Base-by-base conservation (phyloP, 2,329 filamentous ascomycete species). In the Cladosporium phlei region DNA sequence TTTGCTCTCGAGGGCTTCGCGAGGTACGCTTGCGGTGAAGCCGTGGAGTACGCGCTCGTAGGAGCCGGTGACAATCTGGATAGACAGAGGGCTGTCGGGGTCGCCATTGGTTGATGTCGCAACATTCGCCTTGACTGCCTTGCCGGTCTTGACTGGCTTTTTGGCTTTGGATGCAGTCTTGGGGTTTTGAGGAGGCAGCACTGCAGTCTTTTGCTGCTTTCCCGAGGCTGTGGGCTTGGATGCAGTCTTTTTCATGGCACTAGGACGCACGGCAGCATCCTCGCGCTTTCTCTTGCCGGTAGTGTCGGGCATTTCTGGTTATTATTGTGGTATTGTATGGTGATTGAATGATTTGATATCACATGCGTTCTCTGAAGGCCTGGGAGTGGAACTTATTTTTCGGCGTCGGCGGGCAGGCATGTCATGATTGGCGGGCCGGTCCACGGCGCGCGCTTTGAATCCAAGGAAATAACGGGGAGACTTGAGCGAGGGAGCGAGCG, bases 1-100 rank as follows among this genome's bases (percentile, higher is more conserved):
- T 27, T 16, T 22, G 22, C 62, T 46, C 17, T 55, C 51, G 17
- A 29, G 25, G 10, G 32, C 30, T 17, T 44, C 24, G 39, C 64
- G 55, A 32, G 77, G 73, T 43, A 95, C 72, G 2, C 80, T 80
- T n/a, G 86, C 89, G 6, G 86, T 88, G 59, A 96, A 77, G 50
- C 93, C 93, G 66, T 98, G 93, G 16, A 98, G 78, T 39, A 94
- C 82, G 54, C 89, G 80, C 64, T 98, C 93, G 69, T 98, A 98
- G 44, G 90, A 96, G 38, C 93, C 93, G 5, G 88, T 84, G 50
- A 97, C 77, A 55, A 98, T 84, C 67, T 97, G 93, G 49, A 97
- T 84, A 83, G 55, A 80, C 21, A 45, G 68, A 40, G 59, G 22
- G 30, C 32, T 28, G 37, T 52, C 32, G 5, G n/a, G 32, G 14